phyloP scores from a whole-genome alignment of 805 yeast genomes.

The Candida insectorum region DNA sequence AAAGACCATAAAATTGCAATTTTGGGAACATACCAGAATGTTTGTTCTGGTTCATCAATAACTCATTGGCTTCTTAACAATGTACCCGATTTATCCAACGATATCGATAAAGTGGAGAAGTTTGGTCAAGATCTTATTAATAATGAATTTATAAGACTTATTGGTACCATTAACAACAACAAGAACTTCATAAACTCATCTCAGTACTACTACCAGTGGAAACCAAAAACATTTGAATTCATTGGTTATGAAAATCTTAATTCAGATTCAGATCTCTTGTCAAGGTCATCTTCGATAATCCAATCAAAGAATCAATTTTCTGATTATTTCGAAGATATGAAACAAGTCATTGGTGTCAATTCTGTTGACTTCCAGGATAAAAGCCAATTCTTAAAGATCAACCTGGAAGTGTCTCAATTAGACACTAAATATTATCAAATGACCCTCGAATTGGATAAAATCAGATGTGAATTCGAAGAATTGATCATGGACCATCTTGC shows the following conservation, averaged over 20 bases:
- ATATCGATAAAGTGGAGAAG: conserved; percentile 58
- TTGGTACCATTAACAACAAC: conserved; percentile 55
- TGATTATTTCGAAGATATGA: conserved; percentile 40
- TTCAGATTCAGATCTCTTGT: conserved; percentile 1
- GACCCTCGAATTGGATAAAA: conserved; percentile 57
- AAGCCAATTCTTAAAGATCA: conserved; percentile 47
- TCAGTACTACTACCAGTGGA: conserved; percentile 79
- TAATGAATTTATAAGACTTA: conserved; percentile 58
- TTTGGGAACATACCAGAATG: conserved; percentile 63
- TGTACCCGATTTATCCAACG: conserved; percentile 38
- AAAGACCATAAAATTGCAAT: conserved; percentile 59
- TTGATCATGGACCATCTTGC: conserved; percentile 64
- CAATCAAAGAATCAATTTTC: conserved; percentile 16
- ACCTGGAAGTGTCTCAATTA: conserved; percentile 53
- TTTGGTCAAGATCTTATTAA: conserved; percentile 72
- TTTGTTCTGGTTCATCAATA: conserved; percentile 58
- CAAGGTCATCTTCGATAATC: conserved; percentile 5
- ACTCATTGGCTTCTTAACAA: conserved; percentile 56
- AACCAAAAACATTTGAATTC: conserved; percentile 58
- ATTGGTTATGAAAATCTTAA: conserved; percentile 19
- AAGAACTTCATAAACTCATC: conserved; percentile 69
- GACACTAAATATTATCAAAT: conserved; percentile 47
- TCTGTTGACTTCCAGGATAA: conserved; percentile 47
- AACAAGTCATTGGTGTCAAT: conserved; percentile 43
- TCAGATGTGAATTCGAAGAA: conserved; percentile 74